Evolutionary conservation across 2,329 filamentous ascomycete genomes (phyloP).

Genomic region (Xylaria sp.): DNA sequence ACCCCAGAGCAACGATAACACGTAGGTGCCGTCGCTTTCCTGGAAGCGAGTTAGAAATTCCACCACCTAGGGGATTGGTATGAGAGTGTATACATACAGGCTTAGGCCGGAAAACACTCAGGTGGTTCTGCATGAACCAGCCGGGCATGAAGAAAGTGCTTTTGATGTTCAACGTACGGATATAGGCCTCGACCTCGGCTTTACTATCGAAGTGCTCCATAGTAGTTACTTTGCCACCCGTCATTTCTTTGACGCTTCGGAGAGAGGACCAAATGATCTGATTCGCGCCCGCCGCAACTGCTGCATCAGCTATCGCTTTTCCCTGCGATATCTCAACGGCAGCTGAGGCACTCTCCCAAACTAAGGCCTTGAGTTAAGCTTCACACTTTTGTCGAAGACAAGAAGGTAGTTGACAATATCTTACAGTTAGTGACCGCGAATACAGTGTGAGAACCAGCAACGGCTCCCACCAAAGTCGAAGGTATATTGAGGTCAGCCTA

Average conservation of each 20-base stretch:
- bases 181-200: background rate
- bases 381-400: background rate
- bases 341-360: background rate
- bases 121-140: background rate
- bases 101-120: background rate
- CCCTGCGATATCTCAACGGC: background rate
- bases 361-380: background rate
- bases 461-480: background rate
- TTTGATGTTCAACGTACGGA: background rate
- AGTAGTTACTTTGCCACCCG: background rate
- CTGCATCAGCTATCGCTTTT: background rate
- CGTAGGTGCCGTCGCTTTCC: background rate
- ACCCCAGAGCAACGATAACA: background rate
- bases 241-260: constrained; percentile 1
- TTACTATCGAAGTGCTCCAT: background rate
- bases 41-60: background rate
- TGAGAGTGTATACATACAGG: background rate
- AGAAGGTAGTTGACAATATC: background rate
- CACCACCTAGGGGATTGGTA: no score
- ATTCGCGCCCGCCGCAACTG: background rate
- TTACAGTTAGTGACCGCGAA: background rate
- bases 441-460: background rate
- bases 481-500: background rate
- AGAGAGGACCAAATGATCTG: background rate
- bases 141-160: background rate